Base-by-base conservation (phyloP, 805 yeast species). In the Wickerhamiella azymoides region DNA sequence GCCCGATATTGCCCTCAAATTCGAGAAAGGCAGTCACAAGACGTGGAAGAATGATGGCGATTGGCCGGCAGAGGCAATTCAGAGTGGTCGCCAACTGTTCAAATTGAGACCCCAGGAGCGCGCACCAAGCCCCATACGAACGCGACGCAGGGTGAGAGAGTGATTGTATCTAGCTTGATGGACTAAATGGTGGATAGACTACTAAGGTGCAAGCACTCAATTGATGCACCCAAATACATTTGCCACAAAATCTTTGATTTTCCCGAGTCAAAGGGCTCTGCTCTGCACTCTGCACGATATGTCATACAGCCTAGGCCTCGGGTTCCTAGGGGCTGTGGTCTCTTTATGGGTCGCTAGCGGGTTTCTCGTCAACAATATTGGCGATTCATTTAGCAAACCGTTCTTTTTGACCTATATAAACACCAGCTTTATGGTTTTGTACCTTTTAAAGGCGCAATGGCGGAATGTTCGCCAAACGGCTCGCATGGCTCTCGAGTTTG, bases 301-400 rank as follows among this genome's bases (percentile, higher is more conserved):
- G 33, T 30, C 33, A 30, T 30, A 30, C 33, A 13, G 16, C 33
- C 56, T 84, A 17, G 97, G 97, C 2, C 71, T 89, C 18, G 53
- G 79, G 18, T 74, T 84, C 63, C 70, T 88, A 19, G 69, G 76
- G 1, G 67, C 81, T 38, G 97, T 88, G 39, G 84, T 89, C 24
- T 60, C 83, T 1, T 72, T 85, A 19, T 89, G 98, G 98, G 96
- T 92, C 10, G 65, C 81, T 32, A 84, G 95, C 3, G 84, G 94
- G 3, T 89, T 86, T 54, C 62, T 89, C 40, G 80, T 92, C 32
- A 86, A 84, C 61, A 79, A 76, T 37, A 67, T 56, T 53, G 71
- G 73, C 40, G 74, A 72, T 48, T 65, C 71, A 24, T 92, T 85
- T 61, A 65, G 85, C 40, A 92, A 92, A 63, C 98, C 98, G 14